Conservation (phyloP, 2,329 filamentous ascomycete species). For the Onygena corvina region DNA sequence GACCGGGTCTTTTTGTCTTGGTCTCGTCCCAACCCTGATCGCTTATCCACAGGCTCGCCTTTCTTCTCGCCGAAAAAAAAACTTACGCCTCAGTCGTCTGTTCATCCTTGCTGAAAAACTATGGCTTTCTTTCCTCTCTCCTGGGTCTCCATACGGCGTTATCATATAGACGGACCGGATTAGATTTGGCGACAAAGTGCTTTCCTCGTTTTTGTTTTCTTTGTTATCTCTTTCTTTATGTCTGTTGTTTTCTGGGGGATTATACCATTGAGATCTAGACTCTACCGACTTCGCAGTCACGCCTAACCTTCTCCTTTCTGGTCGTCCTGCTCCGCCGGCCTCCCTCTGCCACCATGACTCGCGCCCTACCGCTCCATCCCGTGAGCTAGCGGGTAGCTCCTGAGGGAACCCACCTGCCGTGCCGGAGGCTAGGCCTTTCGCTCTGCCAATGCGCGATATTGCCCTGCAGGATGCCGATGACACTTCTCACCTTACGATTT, state of each 20-base stretch:
- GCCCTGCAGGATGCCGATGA: background rate
- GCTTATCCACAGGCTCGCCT: background rate
- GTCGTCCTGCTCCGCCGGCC: background rate
- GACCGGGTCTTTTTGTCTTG: background rate
- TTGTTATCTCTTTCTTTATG: too few species aligned
- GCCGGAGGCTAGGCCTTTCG: background rate
- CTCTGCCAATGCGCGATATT: background rate
- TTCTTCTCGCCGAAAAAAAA: background rate
- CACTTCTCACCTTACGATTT: background rate
- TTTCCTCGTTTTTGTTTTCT: background rate
- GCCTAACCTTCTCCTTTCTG: background rate
- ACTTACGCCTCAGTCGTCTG: background rate
- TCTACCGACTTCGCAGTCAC: slow-evolving; percentile 6
- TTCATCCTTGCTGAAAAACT: background rate
- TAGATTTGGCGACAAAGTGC: slow-evolving; percentile 2
- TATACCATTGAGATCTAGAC: slow-evolving; percentile 9
- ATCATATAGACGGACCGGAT: slow-evolving; percentile 5
- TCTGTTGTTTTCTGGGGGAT: background rate
- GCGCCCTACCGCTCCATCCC: background rate
- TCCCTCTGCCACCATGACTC: background rate
- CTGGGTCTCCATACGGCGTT: slow-evolving; percentile 1
- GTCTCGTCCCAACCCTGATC: background rate
- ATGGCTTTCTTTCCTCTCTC: slow-evolving; percentile 3
- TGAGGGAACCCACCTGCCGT: background rate
- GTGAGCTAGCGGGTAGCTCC: slow-evolving; percentile 1